Base-by-base conservation (phyloP, 176 grass and related monocot genomes). In the Saccharum spontaneum region DNA sequence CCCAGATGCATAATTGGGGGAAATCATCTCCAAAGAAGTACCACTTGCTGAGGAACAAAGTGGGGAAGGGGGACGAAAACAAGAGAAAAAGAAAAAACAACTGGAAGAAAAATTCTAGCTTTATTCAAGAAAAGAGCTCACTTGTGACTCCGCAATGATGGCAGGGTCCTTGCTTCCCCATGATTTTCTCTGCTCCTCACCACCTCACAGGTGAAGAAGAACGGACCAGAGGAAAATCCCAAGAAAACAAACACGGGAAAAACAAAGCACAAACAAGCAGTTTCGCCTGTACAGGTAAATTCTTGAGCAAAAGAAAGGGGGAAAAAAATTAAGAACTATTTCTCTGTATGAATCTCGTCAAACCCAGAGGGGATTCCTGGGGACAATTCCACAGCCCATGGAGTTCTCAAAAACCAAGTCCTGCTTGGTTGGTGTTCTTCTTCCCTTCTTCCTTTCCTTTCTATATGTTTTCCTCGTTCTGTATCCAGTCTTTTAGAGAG, bases 91-190 rank as follows among this genome's bases (percentile, higher is more conserved):
- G 70, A 72, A 66, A 67, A 38, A 87, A 63, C 7, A 90, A 81
- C 62, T 82, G 31, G 45, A 86, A 70, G 44, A 82, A 84, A 80
- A 75, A 44, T 69, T 85, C 60, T 45, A 85, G 88, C 39, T 83
- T 84, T 76, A 86, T 78, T 78, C 39, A 68, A 75, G 89, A 90
- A 91, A 90, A 86, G 91, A 87, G 96, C 96, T 98, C 93, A 98
- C 96, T 98, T 94, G 96, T 95, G 87, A 98, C 91, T 90, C 96
- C 96, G 86, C 96, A 98, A 94, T 98, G 96, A 83, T 84, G 59
- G 90, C 97, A 98, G 84, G 97, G 97, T 72, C 97, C 97, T 79
- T 92, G 87, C 93, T 98, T 98, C 77, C 64, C 93, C 97, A 98
- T 98, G 61, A 84, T 83, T 85, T 23, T 76, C 67, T 81, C 50